These are phyloP conservation scores for Scytalidium lignicola DNA, from an alignment of 2,329 filamentous ascomycete genomes.

Conservation along the genomic window DNA sequence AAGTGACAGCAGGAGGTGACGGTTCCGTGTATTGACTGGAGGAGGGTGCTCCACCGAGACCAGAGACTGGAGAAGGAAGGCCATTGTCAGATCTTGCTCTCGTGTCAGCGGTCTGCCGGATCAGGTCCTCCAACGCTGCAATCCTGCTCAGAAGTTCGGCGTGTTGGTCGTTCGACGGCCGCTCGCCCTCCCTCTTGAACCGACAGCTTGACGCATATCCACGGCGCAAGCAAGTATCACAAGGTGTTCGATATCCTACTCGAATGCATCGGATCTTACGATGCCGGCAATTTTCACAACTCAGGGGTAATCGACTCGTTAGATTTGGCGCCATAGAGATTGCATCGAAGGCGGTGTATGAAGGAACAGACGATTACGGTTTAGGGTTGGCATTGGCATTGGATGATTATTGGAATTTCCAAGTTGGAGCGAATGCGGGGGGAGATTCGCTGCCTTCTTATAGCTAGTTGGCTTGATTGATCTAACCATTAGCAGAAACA, in stretches of 20 bases:
- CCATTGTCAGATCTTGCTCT: not conserved
- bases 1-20: not conserved
- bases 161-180: not conserved
- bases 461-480: too few relatives aligned
- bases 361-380: too few relatives aligned
- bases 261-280: slow-evolving; percentile 13
- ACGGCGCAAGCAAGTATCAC: slow-evolving; percentile 9
- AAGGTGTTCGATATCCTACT: slow-evolving; percentile 4
- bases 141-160: not conserved
- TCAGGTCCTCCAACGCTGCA: not conserved
- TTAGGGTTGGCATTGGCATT: too few relatives aligned
- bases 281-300: slow-evolving; percentile 11
- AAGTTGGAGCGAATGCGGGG: too few relatives aligned
- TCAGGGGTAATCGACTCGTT: not conserved
- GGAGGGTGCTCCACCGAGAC: slow-evolving; percentile 1
- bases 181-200: slow-evolving; percentile 1
- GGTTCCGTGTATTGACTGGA: not conserved
- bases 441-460: too few relatives aligned
- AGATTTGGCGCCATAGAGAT: not conserved
- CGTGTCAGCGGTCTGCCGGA: not conserved
- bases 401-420: too few relatives aligned
- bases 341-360: too few relatives aligned
- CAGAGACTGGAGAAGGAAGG: not conserved
- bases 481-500: too few relatives aligned
- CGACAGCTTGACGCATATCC: slow-evolving; percentile 5